Evolutionary conservation across 805 yeast species (phyloP).

Genomic region (Metschnikowia vanudenii): DNA sequence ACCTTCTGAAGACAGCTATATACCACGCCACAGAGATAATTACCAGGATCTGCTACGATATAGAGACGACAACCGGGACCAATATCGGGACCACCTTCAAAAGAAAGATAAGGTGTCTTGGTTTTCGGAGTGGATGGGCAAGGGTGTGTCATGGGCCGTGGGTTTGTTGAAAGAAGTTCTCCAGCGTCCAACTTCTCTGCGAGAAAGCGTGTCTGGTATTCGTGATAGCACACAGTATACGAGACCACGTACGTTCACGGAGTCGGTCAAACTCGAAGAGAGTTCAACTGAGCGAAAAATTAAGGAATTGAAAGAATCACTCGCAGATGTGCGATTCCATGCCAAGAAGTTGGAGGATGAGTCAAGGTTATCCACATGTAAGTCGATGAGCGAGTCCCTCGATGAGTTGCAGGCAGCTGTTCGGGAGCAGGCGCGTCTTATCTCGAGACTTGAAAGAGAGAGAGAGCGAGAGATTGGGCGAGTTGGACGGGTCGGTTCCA

Average conservation of each 20-base stretch:
- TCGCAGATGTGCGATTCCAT: conserved; percentile 3
- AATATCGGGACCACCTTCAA: too few species aligned
- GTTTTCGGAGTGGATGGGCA: background rate
- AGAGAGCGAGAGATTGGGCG: background rate
- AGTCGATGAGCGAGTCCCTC: conserved; percentile 4
- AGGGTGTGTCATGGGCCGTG: background rate
- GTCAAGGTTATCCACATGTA: background rate
- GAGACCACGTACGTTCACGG: background rate
- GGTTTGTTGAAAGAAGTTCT: background rate
- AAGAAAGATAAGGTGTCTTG: background rate
- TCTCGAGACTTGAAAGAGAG: conserved; percentile 7
- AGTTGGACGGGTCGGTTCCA: background rate
- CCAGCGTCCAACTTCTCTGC: background rate
- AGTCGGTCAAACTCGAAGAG: background rate
- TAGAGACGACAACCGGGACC: too few species aligned
- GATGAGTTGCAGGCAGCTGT: conserved; percentile 7
- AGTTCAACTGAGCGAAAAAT: background rate
- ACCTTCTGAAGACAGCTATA: background rate
- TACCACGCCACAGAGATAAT: too few species aligned
- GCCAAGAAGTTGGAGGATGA: background rate
- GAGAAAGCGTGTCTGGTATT: background rate
- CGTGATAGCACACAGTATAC: background rate
- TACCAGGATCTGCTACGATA: too few species aligned
- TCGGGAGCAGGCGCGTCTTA: conserved; percentile 6
- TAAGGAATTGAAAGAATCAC: conserved; percentile 1